Evolutionary conservation across 768 basidiomycete species (phyloP).

Genomic region (Boletus patriciae): DNA sequence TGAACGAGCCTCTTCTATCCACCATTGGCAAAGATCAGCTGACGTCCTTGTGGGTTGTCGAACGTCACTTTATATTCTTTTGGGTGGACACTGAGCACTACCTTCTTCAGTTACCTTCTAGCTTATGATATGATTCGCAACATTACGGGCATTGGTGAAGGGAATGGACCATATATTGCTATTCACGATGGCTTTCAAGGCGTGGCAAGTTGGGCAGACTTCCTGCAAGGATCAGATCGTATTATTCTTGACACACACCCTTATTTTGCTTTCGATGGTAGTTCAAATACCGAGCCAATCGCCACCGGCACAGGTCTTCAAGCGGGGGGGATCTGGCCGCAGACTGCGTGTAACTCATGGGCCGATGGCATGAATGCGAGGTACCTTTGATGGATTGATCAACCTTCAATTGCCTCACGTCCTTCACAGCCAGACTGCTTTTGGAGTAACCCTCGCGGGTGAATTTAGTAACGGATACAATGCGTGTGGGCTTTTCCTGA

Average conservation of each 20-base stretch:
- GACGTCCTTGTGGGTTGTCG: slow-evolving; percentile 56
- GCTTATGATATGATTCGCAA: slow-evolving; percentile 63
- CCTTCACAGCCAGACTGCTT: slow-evolving; percentile 42
- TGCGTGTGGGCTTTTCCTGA: slow-evolving; percentile 58
- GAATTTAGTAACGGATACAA: slow-evolving; percentile 75
- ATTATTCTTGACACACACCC: slow-evolving; percentile 65
- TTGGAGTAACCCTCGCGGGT: slow-evolving; percentile 73
- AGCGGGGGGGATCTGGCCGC: slow-evolving; percentile 48
- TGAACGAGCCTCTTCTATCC: slow-evolving; percentile 58
- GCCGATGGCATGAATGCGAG: slow-evolving; percentile 50
- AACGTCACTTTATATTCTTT: not conserved
- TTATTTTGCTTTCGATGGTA: slow-evolving; percentile 60
- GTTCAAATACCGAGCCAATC: slow-evolving; percentile 35
- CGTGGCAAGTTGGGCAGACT: slow-evolving; percentile 45
- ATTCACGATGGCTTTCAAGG: slow-evolving; percentile 66
- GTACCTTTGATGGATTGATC: slow-evolving; percentile 22
- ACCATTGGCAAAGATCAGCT: slow-evolving; percentile 55
- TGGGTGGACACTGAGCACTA: not conserved
- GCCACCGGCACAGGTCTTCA: slow-evolving; percentile 32
- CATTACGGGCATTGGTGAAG: slow-evolving; percentile 72
- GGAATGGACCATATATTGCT: slow-evolving; percentile 54
- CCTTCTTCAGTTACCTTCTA: slow-evolving; percentile 49
- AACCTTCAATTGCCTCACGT: not conserved
- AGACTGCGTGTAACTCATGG: slow-evolving; percentile 58
- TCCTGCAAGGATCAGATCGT: slow-evolving; percentile 60